A percentile compares a stretch with the other conserved stretches of the same genome.
Evolutionary conservation across 1,284 basidiomycete species (phyloP).

Genomic region (Fistulina hepatica): DNA sequence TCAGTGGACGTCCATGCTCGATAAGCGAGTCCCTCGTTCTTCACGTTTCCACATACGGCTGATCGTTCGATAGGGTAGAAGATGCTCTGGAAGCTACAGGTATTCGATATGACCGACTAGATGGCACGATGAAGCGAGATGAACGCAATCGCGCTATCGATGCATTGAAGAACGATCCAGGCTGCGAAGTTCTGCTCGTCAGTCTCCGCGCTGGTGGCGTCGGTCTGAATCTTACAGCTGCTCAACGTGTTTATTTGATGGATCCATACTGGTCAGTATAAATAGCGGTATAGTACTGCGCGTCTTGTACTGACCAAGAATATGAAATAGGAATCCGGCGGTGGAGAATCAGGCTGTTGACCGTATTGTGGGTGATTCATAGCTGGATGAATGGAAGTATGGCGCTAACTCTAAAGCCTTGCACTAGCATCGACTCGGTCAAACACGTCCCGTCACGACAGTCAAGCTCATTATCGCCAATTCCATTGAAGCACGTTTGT

Average conservation of each 20-base stretch:
- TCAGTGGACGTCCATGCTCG: constrained; percentile 94
- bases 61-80: constrained; percentile 51
- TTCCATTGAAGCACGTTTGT: constrained; percentile 82
- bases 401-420: constrained; percentile 12
- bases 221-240: constrained; percentile 88
- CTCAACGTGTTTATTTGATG: constrained; percentile 86
- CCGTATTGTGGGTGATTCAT: constrained; percentile 54
- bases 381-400: constrained; percentile 1
- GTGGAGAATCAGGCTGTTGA: constrained; percentile 95
- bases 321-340: constrained; percentile 73
- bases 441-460: constrained; percentile 83
- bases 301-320: constrained; percentile 5
- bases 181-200: constrained; percentile 86
- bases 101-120: constrained; percentile 83
- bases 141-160: constrained; percentile 88
- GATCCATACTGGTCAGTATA: constrained; percentile 81
- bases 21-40: constrained; percentile 50
- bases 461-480: constrained; percentile 89
- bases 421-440: constrained; percentile 79
- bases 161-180: constrained; percentile 73
- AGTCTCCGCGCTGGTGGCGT: constrained; percentile 96
- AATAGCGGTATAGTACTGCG: too few species aligned
- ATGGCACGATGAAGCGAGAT: constrained; percentile 95
- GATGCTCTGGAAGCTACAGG: constrained; percentile 75
- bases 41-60: constrained; percentile 1